Evolutionary conservation across 2,329 filamentous ascomycete species (phyloP).

Genomic region (Diaporthe destruens): DNA sequence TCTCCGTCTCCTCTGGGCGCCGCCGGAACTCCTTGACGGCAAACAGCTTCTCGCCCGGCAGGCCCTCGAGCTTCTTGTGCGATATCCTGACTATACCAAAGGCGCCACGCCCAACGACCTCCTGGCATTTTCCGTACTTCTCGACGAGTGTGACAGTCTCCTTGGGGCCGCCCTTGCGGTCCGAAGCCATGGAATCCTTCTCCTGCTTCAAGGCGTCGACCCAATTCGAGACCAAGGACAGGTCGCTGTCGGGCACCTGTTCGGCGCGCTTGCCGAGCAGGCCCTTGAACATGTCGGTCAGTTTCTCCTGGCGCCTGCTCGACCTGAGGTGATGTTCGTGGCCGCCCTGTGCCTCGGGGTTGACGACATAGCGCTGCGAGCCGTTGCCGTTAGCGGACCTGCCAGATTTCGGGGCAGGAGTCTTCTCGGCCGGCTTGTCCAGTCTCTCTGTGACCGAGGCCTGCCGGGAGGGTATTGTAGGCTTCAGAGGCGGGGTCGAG

Average conservation of each 20-base stretch:
- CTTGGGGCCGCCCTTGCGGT: conserved; percentile 82
- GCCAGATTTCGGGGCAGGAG: conserved; percentile 52
- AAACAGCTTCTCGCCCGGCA: conserved; percentile 88
- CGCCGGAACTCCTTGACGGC: conserved; percentile 98
- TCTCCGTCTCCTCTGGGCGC: conserved; percentile 91
- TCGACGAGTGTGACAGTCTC: conserved; percentile 85
- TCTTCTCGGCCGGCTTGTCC: conserved; percentile 50
- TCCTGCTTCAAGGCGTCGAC: conserved; percentile 93
- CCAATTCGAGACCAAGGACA: conserved; percentile 96
- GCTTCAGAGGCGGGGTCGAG: conserved; percentile 49
- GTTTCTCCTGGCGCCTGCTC: conserved; percentile 92
- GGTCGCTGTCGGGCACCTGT: conserved; percentile 77
- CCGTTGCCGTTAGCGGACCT: conserved; percentile 51
- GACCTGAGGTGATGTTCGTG: conserved; percentile 93
- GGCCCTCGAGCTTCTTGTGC: conserved; percentile 90
- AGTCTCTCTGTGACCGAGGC: conserved; percentile 55
- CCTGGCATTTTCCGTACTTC: conserved; percentile 98
- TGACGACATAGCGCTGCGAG: conserved; percentile 64
- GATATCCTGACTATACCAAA: conserved; percentile 98
- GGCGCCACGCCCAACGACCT: conserved; percentile 93
- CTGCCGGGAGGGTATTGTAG: conserved; percentile 54
- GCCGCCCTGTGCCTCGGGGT: conserved; percentile 69
- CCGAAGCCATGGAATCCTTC: conserved; percentile 79
- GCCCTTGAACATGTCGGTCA: conserved; percentile 90
- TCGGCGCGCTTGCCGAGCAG: conserved; percentile 89